Base-by-base conservation (phyloP, 2,329 filamentous ascomycete species). In the Tolypocladium amazonense region DNA sequence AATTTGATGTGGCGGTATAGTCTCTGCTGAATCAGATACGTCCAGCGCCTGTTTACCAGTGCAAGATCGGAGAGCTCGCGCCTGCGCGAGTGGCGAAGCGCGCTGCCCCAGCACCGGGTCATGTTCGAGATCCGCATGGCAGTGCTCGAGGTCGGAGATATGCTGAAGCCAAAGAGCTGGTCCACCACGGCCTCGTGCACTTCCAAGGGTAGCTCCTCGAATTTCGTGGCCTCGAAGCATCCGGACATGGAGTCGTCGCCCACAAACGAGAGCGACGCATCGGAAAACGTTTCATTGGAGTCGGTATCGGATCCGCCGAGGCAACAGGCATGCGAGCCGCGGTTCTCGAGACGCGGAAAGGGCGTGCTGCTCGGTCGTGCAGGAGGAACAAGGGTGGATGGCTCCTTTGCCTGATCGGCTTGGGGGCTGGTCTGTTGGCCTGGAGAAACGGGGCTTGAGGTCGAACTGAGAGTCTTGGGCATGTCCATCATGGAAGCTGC, bases 1-100 rank as follows among this genome's bases (percentile, higher is more conserved):
- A 91, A 76, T 72, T 90, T 90, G 74, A 91, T 83, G 70, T 90
- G 88, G 50, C 88, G 81, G 72, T 89, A 92, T 2, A 92, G 80
- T 43, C 88, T 80, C 68, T 88, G 81, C 69, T 91, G 88, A 25
- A 92, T 83, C 59, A 90, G 68, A 41, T 78, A 74, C 56, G 86
- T 81, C 88, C 88, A 91, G n/a, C 81, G 73, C 4, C 72, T 77
- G 65, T 77, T 83, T 55, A 87, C 84, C 57, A 88, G 73, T 3
- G 88, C 83, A 60, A 90, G 71, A 63, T 87, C 80, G 0, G 87
- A 88, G 41, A 90, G 75, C 61, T 87, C 85, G 63, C 83, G 86
- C 62, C 87, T 77, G 59, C 87, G 79, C 6, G 86, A 87, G 71
- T 89, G 86, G 59, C 87, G 81, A 61, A 89, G 74, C 4, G 82